phyloP scores from a whole-genome alignment of 2,329 filamentous ascomycete species.

The Penicillium rolfsii region DNA sequence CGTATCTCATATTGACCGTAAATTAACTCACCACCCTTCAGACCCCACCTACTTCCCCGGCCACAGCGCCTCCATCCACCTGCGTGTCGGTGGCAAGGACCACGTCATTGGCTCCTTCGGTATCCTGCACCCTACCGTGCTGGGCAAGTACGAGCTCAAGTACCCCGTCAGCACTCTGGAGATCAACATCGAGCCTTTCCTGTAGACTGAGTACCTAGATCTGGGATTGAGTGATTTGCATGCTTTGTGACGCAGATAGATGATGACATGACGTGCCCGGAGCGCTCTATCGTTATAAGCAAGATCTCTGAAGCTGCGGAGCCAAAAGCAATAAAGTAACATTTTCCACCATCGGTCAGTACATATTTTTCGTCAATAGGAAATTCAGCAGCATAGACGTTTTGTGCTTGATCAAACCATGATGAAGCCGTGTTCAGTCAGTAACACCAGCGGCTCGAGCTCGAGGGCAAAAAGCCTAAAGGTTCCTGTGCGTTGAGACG shows the following conservation, averaged over 20 bases:
- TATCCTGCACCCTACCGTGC: slow-evolving; percentile 87
- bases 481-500: background rate
- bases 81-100: slow-evolving; percentile 74
- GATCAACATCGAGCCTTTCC: slow-evolving; percentile 90
- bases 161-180: slow-evolving; percentile 93
- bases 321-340: slow-evolving; percentile 24
- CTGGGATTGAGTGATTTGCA: slow-evolving; percentile 7
- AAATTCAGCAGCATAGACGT: background rate
- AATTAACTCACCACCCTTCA: slow-evolving; percentile 34
- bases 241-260: slow-evolving; percentile 29
- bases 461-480: background rate
- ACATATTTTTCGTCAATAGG: background rate
- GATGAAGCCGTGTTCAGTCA: background rate
- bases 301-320: slow-evolving; percentile 18
- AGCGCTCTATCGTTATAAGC: slow-evolving; percentile 17
- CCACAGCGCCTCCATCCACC: slow-evolving; percentile 81
- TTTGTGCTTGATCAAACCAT: background rate
- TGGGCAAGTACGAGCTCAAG: slow-evolving; percentile 91
- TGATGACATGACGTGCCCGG: slow-evolving; percentile 29
- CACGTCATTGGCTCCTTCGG: slow-evolving; percentile 85
- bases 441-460: background rate
- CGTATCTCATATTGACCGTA: background rate
- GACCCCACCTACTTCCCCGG: slow-evolving; percentile 89
- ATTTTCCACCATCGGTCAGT: slow-evolving; percentile 4
- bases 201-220: slow-evolving; percentile 54